A percentile compares a stretch with the other conserved stretches of the same genome.
Evolutionary conservation across 805 yeast species (phyloP).

Genomic region (Jamesozyma gamospora): DNA sequence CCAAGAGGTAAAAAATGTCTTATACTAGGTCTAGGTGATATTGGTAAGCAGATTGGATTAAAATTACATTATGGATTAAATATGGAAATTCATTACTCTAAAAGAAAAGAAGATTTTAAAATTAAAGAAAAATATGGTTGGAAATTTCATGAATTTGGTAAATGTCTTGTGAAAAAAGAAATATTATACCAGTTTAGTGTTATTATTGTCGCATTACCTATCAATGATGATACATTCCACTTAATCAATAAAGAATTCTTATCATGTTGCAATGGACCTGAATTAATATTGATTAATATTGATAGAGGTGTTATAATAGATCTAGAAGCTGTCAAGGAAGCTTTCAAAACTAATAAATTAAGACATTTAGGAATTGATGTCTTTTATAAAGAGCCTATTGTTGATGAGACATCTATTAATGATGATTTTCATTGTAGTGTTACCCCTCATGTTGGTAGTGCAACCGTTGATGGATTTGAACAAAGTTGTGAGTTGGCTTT

Average conservation of each 20-base stretch:
- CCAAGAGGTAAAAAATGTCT: constrained; percentile 46
- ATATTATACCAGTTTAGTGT: constrained; percentile 37
- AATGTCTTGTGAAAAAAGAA: constrained; percentile 21
- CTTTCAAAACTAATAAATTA: constrained; percentile 35
- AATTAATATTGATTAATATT: constrained; percentile 38
- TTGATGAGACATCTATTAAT: constrained; percentile 16
- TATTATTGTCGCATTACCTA: constrained; percentile 49
- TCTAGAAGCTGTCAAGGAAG: constrained; percentile 39
- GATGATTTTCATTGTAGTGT: constrained; percentile 30
- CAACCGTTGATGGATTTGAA: constrained; percentile 39
- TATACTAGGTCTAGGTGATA: constrained; percentile 52
- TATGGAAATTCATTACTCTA: constrained; percentile 49
- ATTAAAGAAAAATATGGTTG: constrained; percentile 21
- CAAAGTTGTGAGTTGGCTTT: constrained; percentile 32
- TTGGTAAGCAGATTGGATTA: constrained; percentile 45
- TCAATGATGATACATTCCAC: constrained; percentile 42
- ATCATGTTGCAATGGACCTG: constrained; percentile 13
- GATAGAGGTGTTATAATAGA: constrained; percentile 52
- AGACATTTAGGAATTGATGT: constrained; percentile 55
- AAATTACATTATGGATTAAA: constrained; percentile 41
- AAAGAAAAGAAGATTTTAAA: constrained; percentile 31
- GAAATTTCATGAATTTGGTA: constrained; percentile 30
- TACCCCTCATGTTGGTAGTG: constrained; percentile 58
- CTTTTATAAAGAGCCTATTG: constrained; percentile 44
- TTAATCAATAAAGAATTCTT: constrained; percentile 37